A percentile compares a stretch with the other conserved stretches of the same genome.
phyloP scores from a whole-genome alignment of 2,329 filamentous ascomycete species.

The Pleurostoma richardsiae region DNA sequence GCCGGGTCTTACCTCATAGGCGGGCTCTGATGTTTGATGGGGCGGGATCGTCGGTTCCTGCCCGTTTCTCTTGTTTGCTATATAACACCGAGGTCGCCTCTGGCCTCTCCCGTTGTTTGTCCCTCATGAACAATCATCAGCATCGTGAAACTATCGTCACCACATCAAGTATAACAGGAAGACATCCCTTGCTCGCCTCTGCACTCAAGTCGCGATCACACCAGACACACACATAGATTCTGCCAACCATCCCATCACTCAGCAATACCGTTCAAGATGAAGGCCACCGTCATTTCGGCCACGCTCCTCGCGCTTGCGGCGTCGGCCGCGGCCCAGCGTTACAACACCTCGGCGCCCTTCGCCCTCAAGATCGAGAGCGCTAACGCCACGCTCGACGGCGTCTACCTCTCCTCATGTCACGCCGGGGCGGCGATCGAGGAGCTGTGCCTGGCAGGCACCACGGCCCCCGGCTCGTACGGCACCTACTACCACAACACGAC shows the following conservation, averaged over 20 bases:
- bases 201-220: too few species aligned
- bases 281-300: conserved; percentile 16
- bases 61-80: not conserved
- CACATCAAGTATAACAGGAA: too few species aligned
- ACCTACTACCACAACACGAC: conserved; percentile 29
- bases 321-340: conserved; percentile 19
- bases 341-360: conserved; percentile 24
- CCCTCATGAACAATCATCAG: too few species aligned
- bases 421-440: conserved; percentile 25
- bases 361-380: conserved; percentile 21
- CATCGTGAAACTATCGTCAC: too few species aligned
- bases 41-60: not conserved
- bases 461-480: conserved; percentile 10
- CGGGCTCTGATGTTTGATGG: too few species aligned
- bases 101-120: not conserved
- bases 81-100: not conserved
- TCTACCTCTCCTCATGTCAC: conserved; percentile 25
- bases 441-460: conserved; percentile 18
- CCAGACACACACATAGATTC: too few species aligned
- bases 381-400: conserved; percentile 21
- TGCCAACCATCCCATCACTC: too few species aligned
- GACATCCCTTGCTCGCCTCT: too few species aligned
- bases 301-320: conserved; percentile 18
- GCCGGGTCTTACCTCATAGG: too few species aligned
- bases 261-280: conserved; percentile 9